These are phyloP conservation scores for Blastocystis sp. DNA, from an alignment of 352 stramenopile species.

Conservation along the genomic window DNA sequence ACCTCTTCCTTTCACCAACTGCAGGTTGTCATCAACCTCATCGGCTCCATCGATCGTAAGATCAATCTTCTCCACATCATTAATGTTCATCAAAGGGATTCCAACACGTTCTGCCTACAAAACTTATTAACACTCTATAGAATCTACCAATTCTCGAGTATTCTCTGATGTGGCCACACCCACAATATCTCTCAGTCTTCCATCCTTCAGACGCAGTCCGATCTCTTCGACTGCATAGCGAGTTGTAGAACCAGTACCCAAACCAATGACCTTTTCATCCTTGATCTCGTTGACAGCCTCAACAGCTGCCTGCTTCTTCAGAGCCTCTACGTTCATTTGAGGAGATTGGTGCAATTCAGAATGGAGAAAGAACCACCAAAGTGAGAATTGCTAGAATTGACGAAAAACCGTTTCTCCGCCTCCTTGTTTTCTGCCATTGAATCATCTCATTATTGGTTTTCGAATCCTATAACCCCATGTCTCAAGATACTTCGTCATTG, in stretches of 20 bases:
- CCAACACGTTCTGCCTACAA: conserved; percentile 56
- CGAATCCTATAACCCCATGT: neutral
- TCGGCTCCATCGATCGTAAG: conserved; percentile 65
- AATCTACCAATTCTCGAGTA: conserved; percentile 13
- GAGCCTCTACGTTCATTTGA: neutral
- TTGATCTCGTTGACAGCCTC: conserved; percentile 60
- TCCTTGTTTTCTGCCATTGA: neutral
- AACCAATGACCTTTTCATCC: conserved; percentile 63
- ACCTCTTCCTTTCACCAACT: conserved; percentile 24
- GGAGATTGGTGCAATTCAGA: neutral
- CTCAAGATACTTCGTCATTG: neutral
- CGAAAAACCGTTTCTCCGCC: neutral
- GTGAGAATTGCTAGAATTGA: neutral
- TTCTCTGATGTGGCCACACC: conserved; percentile 63
- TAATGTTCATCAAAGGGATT: conserved; percentile 62
- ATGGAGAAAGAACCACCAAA: neutral
- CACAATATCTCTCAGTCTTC: conserved; percentile 63
- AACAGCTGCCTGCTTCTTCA: conserved; percentile 27
- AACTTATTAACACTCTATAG: neutral
- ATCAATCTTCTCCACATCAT: conserved; percentile 59
- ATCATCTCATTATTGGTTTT: neutral
- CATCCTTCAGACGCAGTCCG: conserved; percentile 49
- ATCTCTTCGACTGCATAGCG: conserved; percentile 64
- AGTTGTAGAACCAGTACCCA: conserved; percentile 64
- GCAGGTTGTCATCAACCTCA: conserved; percentile 57